Evolutionary conservation across 495 filamentous ascomycete genomes (phyloP), one percentile per base, ranked within the genome.

Genomic region (Lineolata rhizophorae): DNA sequence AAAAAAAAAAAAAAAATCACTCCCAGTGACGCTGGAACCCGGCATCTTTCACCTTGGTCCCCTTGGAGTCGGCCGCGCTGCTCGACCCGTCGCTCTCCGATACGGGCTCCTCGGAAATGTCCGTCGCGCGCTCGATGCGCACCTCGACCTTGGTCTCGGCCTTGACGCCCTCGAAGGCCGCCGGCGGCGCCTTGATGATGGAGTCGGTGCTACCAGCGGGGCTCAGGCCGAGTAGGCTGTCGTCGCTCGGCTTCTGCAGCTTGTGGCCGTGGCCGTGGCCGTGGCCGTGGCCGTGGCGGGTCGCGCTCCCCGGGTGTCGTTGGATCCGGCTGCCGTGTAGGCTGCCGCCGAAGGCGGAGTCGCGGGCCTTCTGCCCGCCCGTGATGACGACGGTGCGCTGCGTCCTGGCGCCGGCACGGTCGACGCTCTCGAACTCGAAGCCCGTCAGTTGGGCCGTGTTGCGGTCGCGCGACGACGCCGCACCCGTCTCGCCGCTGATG

Each of bases 401-500:
- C n/a, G n/a, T n/a, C n/a, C n/a, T n/a, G n/a, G n/a, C n/a, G n/a
- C n/a, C n/a, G n/a, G n/a, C n/a, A n/a, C n/a, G n/a, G n/a, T n/a
- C n/a, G n/a, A n/a, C n/a, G n/a, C n/a, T n/a, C n/a, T n/a, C n/a
- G n/a, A n/a, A n/a, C n/a, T n/a, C n/a, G n/a, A n/a, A n/a, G n/a
- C n/a, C n/a, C n/a, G n/a, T n/a, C n/a, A n/a, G n/a, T n/a, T n/a
- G n/a, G n/a, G n/a, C n/a, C n/a, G n/a, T n/a, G n/a, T n/a, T n/a
- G n/a, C n/a, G n/a, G n/a, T n/a, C n/a, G n/a, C n/a, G n/a, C n/a
- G n/a, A n/a, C n/a, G n/a, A n/a, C n/a, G n/a, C n/a, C n/a, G n/a
- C n/a, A n/a, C n/a, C n/a, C n/a, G n/a, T n/a, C n/a, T 30, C 28
- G 28, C 41, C 27, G 35, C 56, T 45, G 39, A 64, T 53, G 17